A percentile compares a stretch with the other conserved stretches of the same genome.
These are phyloP conservation scores for Centaurea solstitialis DNA, from an alignment of 129 eudicot genomes.

Conservation along the genomic window DNA sequence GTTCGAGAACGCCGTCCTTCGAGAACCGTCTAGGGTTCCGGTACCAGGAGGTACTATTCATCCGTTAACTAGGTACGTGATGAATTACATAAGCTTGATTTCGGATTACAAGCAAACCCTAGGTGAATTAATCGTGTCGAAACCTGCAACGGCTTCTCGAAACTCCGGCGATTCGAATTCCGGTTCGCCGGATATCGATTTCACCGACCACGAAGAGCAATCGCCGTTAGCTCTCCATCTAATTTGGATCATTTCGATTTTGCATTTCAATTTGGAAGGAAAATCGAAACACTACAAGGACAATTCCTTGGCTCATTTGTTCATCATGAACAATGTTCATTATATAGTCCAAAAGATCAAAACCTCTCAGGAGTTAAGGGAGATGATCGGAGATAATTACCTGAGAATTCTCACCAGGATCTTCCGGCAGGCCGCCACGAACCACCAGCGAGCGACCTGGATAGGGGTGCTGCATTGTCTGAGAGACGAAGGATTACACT, in stretches of 20 bases:
- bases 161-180: conserved; percentile 47
- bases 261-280: conserved; percentile 63
- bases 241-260: conserved; percentile 59
- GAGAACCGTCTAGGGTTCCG: conserved; percentile 66
- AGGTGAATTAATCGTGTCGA: conserved; percentile 56
- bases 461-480: conserved; percentile 62
- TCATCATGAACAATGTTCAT: conserved; percentile 79
- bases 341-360: conserved; percentile 69
- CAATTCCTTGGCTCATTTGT: conserved; percentile 60
- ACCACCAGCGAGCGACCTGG: conserved; percentile 75
- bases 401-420: conserved; percentile 58
- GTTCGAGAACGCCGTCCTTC: conserved; percentile 73
- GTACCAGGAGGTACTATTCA: conserved; percentile 90
- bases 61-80: conserved; percentile 86
- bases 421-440: conserved; percentile 52
- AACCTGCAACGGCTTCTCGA: conserved; percentile 62
- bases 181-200: conserved; percentile 69
- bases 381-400: conserved; percentile 68
- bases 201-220: conserved; percentile 55
- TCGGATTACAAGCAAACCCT: conserved; percentile 69
- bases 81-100: conserved; percentile 74
- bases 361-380: conserved; percentile 60
- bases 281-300: conserved; percentile 71
- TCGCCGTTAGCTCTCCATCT: conserved; percentile 61
- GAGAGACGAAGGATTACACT: conserved; percentile 67